These are phyloP conservation scores for Globisporangium abappressorium DNA, from an alignment of 352 stramenopile genomes.

Conservation along the genomic window DNA sequence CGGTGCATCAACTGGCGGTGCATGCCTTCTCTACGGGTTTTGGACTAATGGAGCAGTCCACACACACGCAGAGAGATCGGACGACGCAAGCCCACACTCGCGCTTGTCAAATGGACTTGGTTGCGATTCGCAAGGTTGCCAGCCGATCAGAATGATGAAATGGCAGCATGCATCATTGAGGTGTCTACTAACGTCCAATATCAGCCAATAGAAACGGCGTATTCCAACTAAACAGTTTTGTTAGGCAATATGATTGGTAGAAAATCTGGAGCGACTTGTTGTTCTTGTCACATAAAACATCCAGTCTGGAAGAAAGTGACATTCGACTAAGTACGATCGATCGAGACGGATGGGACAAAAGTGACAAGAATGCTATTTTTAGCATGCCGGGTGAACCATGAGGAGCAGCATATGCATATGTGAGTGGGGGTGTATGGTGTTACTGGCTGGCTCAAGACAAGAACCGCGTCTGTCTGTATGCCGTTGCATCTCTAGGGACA, in stretches of 20 bases:
- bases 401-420: not conserved
- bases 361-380: not conserved
- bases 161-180: not conserved
- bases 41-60: too few relatives aligned
- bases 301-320: not conserved
- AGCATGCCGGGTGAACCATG: not conserved
- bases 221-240: not conserved
- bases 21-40: not conserved
- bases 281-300: slow-evolving; percentile 3
- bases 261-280: not conserved
- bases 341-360: not conserved
- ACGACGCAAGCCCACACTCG: not conserved
- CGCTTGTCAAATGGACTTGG: not conserved
- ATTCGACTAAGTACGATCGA: not conserved
- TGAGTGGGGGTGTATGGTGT: not conserved
- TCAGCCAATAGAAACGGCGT: not conserved
- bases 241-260: not conserved
- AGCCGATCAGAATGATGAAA: not conserved
- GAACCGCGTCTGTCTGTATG: too few relatives aligned
- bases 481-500: too few relatives aligned
- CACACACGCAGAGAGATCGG: not conserved
- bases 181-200: not conserved
- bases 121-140: not conserved
- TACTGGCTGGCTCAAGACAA: not conserved
- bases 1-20: slow-evolving; percentile 12